phyloP scores from a whole-genome alignment of 768 basidiomycete species.

The Russula sp. region DNA sequence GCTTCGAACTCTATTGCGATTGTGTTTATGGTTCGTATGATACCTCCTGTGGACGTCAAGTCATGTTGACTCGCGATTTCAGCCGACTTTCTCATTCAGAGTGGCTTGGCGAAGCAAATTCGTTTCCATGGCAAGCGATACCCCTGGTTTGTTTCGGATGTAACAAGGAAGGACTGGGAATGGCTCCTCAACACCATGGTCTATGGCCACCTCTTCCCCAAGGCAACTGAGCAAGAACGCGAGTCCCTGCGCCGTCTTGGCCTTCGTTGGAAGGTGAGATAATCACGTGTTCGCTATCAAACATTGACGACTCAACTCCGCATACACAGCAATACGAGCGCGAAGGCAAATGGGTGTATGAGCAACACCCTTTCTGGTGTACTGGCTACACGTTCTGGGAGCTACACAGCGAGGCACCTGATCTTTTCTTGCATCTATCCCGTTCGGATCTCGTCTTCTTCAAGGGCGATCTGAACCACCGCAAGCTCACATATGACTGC shows the following conservation, averaged over 20 bases:
- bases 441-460: slow-evolving; percentile 88
- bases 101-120: slow-evolving; percentile 77
- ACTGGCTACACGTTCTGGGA: slow-evolving; percentile 97
- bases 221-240: slow-evolving; percentile 72
- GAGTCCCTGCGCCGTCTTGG: slow-evolving; percentile 80
- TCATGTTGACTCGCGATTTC: slow-evolving; percentile 28
- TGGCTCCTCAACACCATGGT: slow-evolving; percentile 87
- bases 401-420: slow-evolving; percentile 76
- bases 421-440: slow-evolving; percentile 88
- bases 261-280: slow-evolving; percentile 78
- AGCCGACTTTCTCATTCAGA: slow-evolving; percentile 94
- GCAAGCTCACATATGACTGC: slow-evolving; percentile 85
- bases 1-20: slow-evolving; percentile 84
- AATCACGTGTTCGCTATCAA: not conserved
- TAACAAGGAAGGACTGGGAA: slow-evolving; percentile 91
- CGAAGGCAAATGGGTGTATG: slow-evolving; percentile 91
- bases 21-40: slow-evolving; percentile 68
- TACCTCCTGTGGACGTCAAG: not conserved
- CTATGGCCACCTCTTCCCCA: slow-evolving; percentile 90
- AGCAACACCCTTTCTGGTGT: slow-evolving; percentile 93
- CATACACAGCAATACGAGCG: slow-evolving; percentile 77
- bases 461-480: slow-evolving; percentile 94
- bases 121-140: slow-evolving; percentile 96
- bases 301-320: slow-evolving; percentile 10
- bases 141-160: slow-evolving; percentile 93